Evolutionary conservation across 257 asterid genomes (phyloP).

Genomic region (Verbascum thapsus): DNA sequence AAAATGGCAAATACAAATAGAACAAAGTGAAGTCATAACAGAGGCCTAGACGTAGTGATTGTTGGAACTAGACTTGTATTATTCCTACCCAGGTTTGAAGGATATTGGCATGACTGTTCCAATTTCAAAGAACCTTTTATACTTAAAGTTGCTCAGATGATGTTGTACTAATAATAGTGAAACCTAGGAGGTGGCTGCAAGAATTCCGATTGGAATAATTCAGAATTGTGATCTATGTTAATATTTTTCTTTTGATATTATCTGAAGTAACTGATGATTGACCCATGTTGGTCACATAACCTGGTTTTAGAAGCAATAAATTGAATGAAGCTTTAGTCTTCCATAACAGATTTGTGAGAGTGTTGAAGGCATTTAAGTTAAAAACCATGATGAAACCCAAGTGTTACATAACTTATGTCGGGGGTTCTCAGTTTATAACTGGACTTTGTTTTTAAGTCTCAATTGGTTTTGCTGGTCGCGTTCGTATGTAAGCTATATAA

Average conservation of each 20-base stretch:
- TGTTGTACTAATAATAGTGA: not conserved
- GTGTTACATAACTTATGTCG: slow-evolving; percentile 1
- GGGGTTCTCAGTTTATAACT: slow-evolving; percentile 3
- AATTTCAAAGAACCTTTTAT: not conserved
- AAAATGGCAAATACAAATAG: not conserved
- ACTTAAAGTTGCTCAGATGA: not conserved
- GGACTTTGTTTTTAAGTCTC: not conserved
- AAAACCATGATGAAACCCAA: slow-evolving; percentile 3
- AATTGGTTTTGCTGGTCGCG: slow-evolving; percentile 7
- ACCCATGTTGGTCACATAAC: not conserved
- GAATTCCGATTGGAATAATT: not conserved
- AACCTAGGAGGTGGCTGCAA: not conserved
- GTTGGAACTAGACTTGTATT: not conserved
- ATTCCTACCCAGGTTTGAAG: not conserved
- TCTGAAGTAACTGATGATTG: not conserved
- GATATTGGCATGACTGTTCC: not conserved
- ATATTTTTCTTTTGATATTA: not conserved
- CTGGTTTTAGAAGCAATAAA: slow-evolving; percentile 4
- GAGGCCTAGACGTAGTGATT: not conserved
- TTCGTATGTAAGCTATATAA: slow-evolving; percentile 15
- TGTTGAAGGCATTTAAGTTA: not conserved
- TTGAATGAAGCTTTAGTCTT: slow-evolving; percentile 6
- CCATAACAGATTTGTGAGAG: slow-evolving; percentile 11
- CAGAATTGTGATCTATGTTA: not conserved
- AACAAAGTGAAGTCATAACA: too few relatives aligned